Base-by-base conservation (phyloP, 2,329 filamentous ascomycete genomes). In the Gnomoniopsis smithogilvyi region DNA sequence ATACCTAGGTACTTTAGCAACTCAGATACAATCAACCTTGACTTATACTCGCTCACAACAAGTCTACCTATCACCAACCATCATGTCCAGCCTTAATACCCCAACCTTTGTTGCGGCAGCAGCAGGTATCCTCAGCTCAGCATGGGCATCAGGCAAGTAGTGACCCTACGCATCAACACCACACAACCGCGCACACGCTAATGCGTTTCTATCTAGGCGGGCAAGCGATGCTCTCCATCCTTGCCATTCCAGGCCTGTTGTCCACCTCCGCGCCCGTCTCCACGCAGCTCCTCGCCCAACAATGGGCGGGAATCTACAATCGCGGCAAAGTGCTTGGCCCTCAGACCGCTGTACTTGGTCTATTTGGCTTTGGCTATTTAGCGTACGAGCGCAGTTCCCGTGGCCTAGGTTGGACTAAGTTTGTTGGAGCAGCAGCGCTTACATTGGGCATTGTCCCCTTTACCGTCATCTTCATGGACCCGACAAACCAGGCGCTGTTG, bases 381-480 rank as follows among this genome's bases (percentile, higher is more conserved):
- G 72, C 76, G 10, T 78, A 75, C 46, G 65, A 71, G 33, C 66
- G 68, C 2, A 59, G 60, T 30, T 54, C 51, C 24, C 59, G 46
- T 24, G 68, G 68, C 1, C 63, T 63, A 2, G 60, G 59, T 26
- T 78, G 75, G 76, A 66, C 64, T 52, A 69, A 71, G 1, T 72
- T 72, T 52, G 66, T 64, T 10, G 67, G 64, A 1, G 74, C 71
- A 0, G 74, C 65, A 12, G 65, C 56, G 11, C 66, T 74, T 45
- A 68, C 72, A n/a, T 30, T 76, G 6, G 64, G 62, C 36, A 77
- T 78, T 38, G 68, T 78, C 33, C 75, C 76, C 1, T 78, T 71
- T 49, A 78, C 76, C 1, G 2, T 72, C 12, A n/a, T 67, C 22
- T 62, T 71, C 48, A 77, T 78, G 73, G 64, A 56, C 14, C 56